Base-by-base conservation (phyloP, 495 filamentous ascomycete species). In the Penicillium steckii region DNA sequence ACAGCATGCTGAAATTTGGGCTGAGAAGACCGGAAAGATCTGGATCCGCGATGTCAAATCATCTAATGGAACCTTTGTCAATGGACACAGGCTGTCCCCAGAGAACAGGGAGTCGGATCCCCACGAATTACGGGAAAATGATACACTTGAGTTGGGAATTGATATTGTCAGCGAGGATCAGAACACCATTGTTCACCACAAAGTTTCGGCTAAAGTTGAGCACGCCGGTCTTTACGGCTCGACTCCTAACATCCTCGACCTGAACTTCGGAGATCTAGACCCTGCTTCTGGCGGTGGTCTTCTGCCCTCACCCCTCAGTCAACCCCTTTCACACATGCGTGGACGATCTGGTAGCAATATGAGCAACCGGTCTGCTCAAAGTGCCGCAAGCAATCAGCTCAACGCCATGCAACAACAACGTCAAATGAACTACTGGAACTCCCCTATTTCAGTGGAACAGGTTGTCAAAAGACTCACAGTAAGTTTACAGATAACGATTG, bases 81-180 rank as follows among this genome's bases (percentile, higher is more conserved):
- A 97, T 52, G 91, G 90, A n/a, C 79, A 85, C 15, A 83, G 94
- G 21, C 66, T 98, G 44, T 97, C 94, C 8, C 87, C 82, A 23
- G 94, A 98, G 61, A 97, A 96, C 60, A 80, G 89, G 53, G 94
- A 98, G 60, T 96, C 92, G 1, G 94, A 98, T 35, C 90, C 94
- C 0, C 90, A 96, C 57, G 90, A 96, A 59, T 72, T 98, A 22
- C 84, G 89, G 50, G 88, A 91, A 50, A 82, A 87, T 56, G 94
- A 97, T 65, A 85, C 91, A 32, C 70, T 98, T 24, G 94, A 98
- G 62, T 73, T 98, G 37, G 94, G 94, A 40, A 98, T 98, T 48
- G 94, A 98, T 67, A 98, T 98, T 59, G 92, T 98, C 18, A 93
- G 89, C 61, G 94, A 98, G 64, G 94, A 98, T 66, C 93, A 97